Percentiles rank a stretch among this genome's conserved stretches.
These are phyloP conservation scores for Fennellomyces sp. DNA, from an alignment of 371 early-diverging fungal genomes.

Conservation along the genomic window DNA sequence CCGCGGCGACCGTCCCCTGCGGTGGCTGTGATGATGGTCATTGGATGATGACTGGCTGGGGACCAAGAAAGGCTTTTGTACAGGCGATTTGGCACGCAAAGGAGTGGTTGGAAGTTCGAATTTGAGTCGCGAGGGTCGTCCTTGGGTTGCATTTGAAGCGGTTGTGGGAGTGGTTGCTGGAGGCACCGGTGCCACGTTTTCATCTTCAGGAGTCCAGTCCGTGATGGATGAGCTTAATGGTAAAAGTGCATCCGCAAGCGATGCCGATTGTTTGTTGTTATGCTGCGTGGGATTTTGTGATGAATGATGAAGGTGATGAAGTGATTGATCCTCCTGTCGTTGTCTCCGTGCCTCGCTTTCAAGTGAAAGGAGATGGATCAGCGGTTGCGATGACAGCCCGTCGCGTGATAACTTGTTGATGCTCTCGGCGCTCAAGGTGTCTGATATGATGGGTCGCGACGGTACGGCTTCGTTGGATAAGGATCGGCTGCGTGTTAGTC, in stretches of 20 bases:
- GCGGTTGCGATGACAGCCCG: constrained; percentile 21
- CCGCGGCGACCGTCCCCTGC: constrained; percentile 14
- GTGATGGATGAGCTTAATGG: neutral
- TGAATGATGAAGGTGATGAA: neutral
- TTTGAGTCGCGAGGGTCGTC: constrained; percentile 22
- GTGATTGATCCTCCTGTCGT: constrained; percentile 13
- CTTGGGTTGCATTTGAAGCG: neutral
- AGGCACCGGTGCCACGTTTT: no score
- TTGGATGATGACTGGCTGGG: neutral
- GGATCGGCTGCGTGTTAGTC: constrained; percentile 13
- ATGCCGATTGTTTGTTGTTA: neutral
- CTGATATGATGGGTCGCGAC: constrained; percentile 8
- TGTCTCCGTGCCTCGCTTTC: constrained; percentile 24
- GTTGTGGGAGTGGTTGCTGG: neutral
- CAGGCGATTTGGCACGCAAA: constrained; percentile 11
- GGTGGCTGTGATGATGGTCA: neutral
- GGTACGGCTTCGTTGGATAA: constrained; percentile 13
- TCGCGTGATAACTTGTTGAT: constrained; percentile 13
- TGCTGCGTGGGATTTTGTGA: neutral
- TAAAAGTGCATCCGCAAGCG: neutral
- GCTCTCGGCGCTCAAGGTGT: constrained; percentile 7
- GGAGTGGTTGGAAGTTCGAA: constrained; percentile 25
- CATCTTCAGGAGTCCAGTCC: neutral
- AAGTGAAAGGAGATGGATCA: constrained; percentile 27
- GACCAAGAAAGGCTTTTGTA: constrained; percentile 4